phyloP scores from a whole-genome alignment of 306 rosid genomes.

The Corylus avellana region DNA sequence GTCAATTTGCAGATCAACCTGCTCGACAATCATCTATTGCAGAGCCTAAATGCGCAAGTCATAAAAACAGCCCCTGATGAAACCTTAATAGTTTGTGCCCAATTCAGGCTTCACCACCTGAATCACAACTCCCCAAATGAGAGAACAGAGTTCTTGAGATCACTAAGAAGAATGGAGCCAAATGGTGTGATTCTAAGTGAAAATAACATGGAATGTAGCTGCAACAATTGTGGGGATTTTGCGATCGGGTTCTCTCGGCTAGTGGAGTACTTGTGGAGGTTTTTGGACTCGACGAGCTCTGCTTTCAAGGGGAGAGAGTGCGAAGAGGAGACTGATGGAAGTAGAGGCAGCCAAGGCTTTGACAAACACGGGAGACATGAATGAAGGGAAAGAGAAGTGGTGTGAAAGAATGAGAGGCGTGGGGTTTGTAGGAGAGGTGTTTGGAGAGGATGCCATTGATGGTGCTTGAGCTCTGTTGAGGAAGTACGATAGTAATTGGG shows the following conservation, averaged over 20 bases:
- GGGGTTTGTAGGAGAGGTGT: slow-evolving; percentile 56
- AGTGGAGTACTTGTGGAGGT: slow-evolving; percentile 78
- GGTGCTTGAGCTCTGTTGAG: slow-evolving; percentile 79
- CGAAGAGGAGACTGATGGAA: slow-evolving; percentile 84
- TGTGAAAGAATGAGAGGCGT: slow-evolving; percentile 70
- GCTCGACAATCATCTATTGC: slow-evolving; percentile 56
- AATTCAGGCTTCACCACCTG: slow-evolving; percentile 75
- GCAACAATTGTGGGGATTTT: slow-evolving; percentile 70
- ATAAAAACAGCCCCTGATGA: slow-evolving; percentile 52
- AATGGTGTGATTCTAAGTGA: slow-evolving; percentile 75
- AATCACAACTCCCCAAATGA: slow-evolving; percentile 64
- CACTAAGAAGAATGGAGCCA: slow-evolving; percentile 59
- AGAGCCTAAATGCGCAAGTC: slow-evolving; percentile 41
- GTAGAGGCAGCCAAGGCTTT: slow-evolving; percentile 84
- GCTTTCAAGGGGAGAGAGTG: slow-evolving; percentile 83
- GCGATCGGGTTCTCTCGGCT: slow-evolving; percentile 49
- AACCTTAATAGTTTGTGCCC: slow-evolving; percentile 69
- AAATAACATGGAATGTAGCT: slow-evolving; percentile 77
- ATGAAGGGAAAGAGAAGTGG: slow-evolving; percentile 82
- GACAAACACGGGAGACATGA: slow-evolving; percentile 65
- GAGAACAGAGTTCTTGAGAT: slow-evolving; percentile 56
- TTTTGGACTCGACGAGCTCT: slow-evolving; percentile 75
- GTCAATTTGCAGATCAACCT: slow-evolving; percentile 68
- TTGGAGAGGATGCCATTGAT: slow-evolving; percentile 71
- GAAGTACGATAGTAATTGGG: slow-evolving; percentile 86